Evolutionary conservation across 176 grass and related monocot species (phyloP), one percentile per base, ranked within the genome.

Genomic region (Zizania latifolia): DNA sequence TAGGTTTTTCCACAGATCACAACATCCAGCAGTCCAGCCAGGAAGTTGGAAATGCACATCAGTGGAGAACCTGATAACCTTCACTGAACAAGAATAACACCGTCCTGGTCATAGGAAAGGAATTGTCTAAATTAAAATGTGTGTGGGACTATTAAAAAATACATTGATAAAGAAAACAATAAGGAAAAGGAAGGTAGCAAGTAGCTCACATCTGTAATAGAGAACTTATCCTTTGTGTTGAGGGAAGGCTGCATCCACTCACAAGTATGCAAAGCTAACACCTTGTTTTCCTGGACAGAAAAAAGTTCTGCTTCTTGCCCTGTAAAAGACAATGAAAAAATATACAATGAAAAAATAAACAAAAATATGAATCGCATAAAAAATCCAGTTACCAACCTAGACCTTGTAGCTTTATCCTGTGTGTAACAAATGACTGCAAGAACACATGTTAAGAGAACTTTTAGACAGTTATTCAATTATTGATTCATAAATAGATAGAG

Each of bases 401-500:
- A 82, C 63, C 68, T 82, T 94, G 81, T 54, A 98, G 58, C 48
- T 83, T 80, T 88, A 94, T 79, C 71, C 86, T 81, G 75, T 98
- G 91, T 0, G 91, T 94, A 83, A 98, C 86, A 75, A 98, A 86
- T 56, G 91, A 80, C 89, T 98, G 94, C 83, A 93, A 78, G 11
- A 84, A 74, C 23, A 65, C 56, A 75, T 71, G 34, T 43, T 54
- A 15, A 80, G 70, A 68, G n/a, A 73, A 22, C 5, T 12, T 53
- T 83, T 74, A 79, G 40, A 38, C 9, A 58, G 8, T 34, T 64
- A 70, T 59, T 19, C 13, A 24, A 33, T 66, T 72, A 59, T 38
- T 53, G 36, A 48, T 37, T 79, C 58, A 27, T 21, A 74, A 2
- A 85, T 27, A 9, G 73, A 45, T 71, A 46, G 16, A 36, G 17